Evolutionary conservation across 2,329 filamentous ascomycete species (phyloP).

Genomic region (Pseudocercospora crystallina): DNA sequence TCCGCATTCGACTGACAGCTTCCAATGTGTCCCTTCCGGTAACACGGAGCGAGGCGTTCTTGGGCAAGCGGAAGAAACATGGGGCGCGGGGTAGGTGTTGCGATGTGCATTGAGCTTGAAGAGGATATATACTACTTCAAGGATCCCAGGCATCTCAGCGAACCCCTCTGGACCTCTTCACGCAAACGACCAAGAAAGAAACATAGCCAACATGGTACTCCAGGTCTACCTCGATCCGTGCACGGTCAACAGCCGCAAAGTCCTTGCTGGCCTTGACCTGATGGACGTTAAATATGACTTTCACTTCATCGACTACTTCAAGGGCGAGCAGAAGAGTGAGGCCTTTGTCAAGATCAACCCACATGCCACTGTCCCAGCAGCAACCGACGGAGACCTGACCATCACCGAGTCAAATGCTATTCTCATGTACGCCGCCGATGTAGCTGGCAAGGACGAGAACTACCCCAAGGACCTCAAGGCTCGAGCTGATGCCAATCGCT

Average conservation of each 20-base stretch:
- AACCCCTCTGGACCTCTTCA: neutral
- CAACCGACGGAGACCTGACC: slow-evolving; percentile 40
- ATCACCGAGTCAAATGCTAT: slow-evolving; percentile 47
- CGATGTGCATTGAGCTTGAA: neutral
- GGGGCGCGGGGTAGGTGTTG: slow-evolving; percentile 1
- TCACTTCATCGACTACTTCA: slow-evolving; percentile 43
- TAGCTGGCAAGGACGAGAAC: slow-evolving; percentile 28
- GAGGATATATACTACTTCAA: slow-evolving; percentile 12
- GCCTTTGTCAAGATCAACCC: slow-evolving; percentile 40
- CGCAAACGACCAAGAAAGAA: neutral
- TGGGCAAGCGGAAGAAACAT: no score
- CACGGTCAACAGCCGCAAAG: slow-evolving; percentile 45
- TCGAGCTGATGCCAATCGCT: slow-evolving; percentile 42
- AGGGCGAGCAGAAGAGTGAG: slow-evolving; percentile 40
- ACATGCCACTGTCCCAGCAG: slow-evolving; percentile 41
- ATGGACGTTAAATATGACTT: slow-evolving; percentile 39
- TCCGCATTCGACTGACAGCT: no score
- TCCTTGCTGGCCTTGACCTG: slow-evolving; percentile 42
- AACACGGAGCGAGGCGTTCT: no score
- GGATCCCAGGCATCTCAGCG: neutral
- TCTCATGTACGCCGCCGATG: slow-evolving; percentile 43
- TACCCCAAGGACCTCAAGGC: slow-evolving; percentile 43
- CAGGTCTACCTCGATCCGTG: slow-evolving; percentile 42
- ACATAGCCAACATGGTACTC: slow-evolving; percentile 25
- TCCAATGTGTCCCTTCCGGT: no score